Evolutionary conservation across 176 grass and related monocot species (phyloP).

Genomic region (Oryza meridionalis): DNA sequence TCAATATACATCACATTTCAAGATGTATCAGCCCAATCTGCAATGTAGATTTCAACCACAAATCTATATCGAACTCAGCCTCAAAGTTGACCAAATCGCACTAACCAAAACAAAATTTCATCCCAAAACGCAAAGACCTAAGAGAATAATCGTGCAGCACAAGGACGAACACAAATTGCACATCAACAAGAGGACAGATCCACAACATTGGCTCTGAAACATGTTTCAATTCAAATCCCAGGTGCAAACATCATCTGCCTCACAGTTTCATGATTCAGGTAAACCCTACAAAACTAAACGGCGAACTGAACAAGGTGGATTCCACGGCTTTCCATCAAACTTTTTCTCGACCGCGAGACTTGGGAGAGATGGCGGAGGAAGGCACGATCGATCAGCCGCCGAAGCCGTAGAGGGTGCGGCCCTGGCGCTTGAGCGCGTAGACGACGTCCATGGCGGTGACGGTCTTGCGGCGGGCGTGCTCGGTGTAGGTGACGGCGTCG

Average conservation of each 20-base stretch:
- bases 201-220: neutral
- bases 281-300: conserved; percentile 3
- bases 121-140: no score
- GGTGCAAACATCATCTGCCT: neutral
- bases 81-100: neutral
- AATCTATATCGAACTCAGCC: neutral
- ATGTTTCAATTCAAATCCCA: neutral
- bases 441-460: conserved; percentile 91
- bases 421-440: conserved; percentile 90
- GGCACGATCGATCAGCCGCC: conserved; percentile 39
- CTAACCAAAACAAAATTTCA: neutral
- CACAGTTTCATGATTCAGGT: neutral
- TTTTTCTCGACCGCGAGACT: conserved; percentile 25
- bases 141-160: neutral
- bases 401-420: conserved; percentile 85
- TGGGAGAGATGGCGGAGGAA: neutral
- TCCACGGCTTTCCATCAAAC: neutral
- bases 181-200: neutral
- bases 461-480: conserved; percentile 84
- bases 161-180: no score
- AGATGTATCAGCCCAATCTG: no score
- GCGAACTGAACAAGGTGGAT: conserved; percentile 21
- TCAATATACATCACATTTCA: no score
- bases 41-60: neutral
- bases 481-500: conserved; percentile 83